Percentiles rank a stretch among this genome's conserved stretches.
phyloP scores from a whole-genome alignment of 257 asterid species.

The Coffea eugenioides region DNA sequence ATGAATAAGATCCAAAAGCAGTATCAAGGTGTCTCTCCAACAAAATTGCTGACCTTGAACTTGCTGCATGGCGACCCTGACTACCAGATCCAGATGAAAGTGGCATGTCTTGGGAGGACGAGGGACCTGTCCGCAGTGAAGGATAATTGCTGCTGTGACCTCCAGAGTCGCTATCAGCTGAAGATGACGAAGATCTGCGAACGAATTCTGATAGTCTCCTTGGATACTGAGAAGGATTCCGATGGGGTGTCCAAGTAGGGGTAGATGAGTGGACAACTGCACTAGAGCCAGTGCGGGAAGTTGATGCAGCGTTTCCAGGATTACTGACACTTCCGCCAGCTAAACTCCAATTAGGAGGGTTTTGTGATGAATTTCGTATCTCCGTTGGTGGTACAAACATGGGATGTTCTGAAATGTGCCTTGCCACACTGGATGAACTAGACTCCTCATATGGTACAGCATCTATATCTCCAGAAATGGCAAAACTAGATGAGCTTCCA shows the following conservation, averaged over 20 bases:
- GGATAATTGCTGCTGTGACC: constrained; percentile 45
- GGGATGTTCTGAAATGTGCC: constrained; percentile 77
- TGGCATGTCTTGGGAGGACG: constrained; percentile 42
- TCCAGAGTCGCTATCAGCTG: constrained; percentile 52
- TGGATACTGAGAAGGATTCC: constrained; percentile 55
- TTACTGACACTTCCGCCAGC: constrained; percentile 36
- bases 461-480: constrained; percentile 28
- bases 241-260: constrained; percentile 55
- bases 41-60: constrained; percentile 57
- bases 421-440: constrained; percentile 39
- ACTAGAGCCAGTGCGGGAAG: constrained; percentile 43
- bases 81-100: constrained; percentile 49
- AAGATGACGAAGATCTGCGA: constrained; percentile 60
- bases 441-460: constrained; percentile 39
- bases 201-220: constrained; percentile 67
- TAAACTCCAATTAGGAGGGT: constrained; percentile 50
- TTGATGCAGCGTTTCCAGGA: constrained; percentile 46
- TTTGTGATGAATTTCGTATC: constrained; percentile 48
- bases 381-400: constrained; percentile 57
- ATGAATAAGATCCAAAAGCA: constrained; percentile 56
- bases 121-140: constrained; percentile 34
- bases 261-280: constrained; percentile 44
- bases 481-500: constrained; percentile 30
- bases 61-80: constrained; percentile 46
- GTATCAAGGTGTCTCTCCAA: constrained; percentile 77